Evolutionary conservation across 768 basidiomycete genomes (phyloP).

Genomic region (Hypsizygus marmoreus): DNA sequence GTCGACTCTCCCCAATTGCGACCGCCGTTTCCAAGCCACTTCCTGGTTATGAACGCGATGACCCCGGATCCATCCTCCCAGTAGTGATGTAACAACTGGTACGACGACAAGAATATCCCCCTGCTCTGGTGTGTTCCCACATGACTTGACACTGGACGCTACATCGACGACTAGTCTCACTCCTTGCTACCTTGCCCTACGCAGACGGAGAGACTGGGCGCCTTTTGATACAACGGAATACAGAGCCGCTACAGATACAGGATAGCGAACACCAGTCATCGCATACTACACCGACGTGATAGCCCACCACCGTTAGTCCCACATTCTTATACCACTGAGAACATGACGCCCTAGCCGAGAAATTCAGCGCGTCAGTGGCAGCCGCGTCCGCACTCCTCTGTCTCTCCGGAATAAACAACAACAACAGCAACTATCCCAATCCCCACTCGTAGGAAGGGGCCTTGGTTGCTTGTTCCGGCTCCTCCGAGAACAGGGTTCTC

Average conservation of each 20-base stretch:
- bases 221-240: conserved; percentile 38
- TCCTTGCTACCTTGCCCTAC: conserved; percentile 43
- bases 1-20: conserved; percentile 1
- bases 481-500: too few relatives aligned
- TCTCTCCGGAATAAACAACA: too few relatives aligned
- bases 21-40: conserved; percentile 13
- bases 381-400: too few relatives aligned
- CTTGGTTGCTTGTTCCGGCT: too few relatives aligned
- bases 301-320: too few relatives aligned
- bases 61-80: conserved; percentile 34
- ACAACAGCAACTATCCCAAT: too few relatives aligned
- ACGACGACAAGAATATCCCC: conserved; percentile 54
- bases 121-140: conserved; percentile 44
- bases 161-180: conserved; percentile 20
- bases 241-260: conserved; percentile 40
- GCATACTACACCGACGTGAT: too few relatives aligned
- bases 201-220: conserved; percentile 39
- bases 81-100: conserved; percentile 54
- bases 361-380: too few relatives aligned
- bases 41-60: conserved; percentile 35
- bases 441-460: too few relatives aligned
- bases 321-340: too few relatives aligned
- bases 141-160: conserved; percentile 47
- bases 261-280: conserved; percentile 46
- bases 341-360: too few relatives aligned